phyloP scores from a whole-genome alignment of 805 yeast species.

The Debaryomyces tyrocola region DNA sequence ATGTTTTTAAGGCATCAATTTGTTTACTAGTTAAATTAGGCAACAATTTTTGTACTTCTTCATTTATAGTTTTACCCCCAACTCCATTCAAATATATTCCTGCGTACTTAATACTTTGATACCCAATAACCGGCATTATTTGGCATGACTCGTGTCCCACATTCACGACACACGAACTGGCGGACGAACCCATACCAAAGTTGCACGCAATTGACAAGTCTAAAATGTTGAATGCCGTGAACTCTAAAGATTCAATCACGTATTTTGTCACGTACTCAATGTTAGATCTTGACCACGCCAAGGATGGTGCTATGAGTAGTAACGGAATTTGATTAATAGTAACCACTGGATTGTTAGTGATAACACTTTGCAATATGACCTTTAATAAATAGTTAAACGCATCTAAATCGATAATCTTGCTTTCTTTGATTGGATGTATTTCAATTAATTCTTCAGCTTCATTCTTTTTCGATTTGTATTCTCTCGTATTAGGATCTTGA shows the following conservation, averaged over 20 bases:
- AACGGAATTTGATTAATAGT: slow-evolving; percentile 71
- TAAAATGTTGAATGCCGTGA: slow-evolving; percentile 69
- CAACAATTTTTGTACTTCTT: slow-evolving; percentile 48
- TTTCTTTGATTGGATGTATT: slow-evolving; percentile 63
- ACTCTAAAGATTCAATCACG: slow-evolving; percentile 68
- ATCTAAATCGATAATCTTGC: slow-evolving; percentile 62
- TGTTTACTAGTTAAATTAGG: slow-evolving; percentile 59
- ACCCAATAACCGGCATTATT: slow-evolving; percentile 77
- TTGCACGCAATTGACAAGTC: slow-evolving; percentile 69
- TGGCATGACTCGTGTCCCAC: slow-evolving; percentile 77
- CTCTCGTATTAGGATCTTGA: slow-evolving; percentile 36
- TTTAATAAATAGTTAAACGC: slow-evolving; percentile 69
- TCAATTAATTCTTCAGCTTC: slow-evolving; percentile 26
- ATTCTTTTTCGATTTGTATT: slow-evolving; percentile 39
- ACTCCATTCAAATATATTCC: slow-evolving; percentile 38
- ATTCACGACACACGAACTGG: slow-evolving; percentile 74
- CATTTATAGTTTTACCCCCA: slow-evolving; percentile 74
- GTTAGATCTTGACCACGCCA: slow-evolving; percentile 64
- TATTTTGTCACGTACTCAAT: slow-evolving; percentile 72
- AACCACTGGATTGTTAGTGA: slow-evolving; percentile 38
- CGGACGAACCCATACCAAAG: slow-evolving; percentile 68
- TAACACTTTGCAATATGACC: slow-evolving; percentile 40
- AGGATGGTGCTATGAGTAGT: slow-evolving; percentile 60
- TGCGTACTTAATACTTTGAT: slow-evolving; percentile 59
- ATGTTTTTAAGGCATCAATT: slow-evolving; percentile 71